Percentiles rank a stretch among this genome's conserved stretches.
phyloP scores from a whole-genome alignment of 2,329 filamentous ascomycete genomes.

The Colletotrichum euphorbiae region DNA sequence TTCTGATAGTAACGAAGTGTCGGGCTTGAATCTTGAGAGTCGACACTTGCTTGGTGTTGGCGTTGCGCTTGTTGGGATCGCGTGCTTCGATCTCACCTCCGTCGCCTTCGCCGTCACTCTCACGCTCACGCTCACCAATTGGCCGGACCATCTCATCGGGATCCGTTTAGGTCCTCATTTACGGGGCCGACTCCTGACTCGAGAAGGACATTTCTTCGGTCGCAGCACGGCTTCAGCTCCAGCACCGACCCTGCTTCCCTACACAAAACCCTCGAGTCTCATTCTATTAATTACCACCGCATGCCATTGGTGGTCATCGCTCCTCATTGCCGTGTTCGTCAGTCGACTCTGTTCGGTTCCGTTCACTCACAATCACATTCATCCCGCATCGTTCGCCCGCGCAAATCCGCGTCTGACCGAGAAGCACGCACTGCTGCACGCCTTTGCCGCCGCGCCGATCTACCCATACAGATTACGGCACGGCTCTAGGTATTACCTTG shows the following conservation, averaged over 20 bases:
- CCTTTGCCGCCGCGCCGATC: slow-evolving; percentile 30
- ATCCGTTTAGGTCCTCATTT: background rate
- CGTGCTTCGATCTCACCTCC: background rate
- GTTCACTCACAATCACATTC: background rate
- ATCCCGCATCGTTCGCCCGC: background rate
- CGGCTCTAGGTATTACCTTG: too few relatives aligned
- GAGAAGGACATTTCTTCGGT: slow-evolving; percentile 11
- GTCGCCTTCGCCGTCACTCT: background rate
- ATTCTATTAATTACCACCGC: too few relatives aligned
- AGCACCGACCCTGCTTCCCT: slow-evolving; percentile 5
- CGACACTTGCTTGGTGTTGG: background rate
- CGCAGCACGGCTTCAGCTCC: slow-evolving; percentile 26
- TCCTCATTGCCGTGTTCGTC: background rate
- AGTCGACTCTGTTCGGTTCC: background rate
- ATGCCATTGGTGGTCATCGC: background rate
- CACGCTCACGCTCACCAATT: background rate
- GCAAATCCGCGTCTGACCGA: slow-evolving; percentile 35
- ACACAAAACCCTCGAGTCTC: too few relatives aligned
- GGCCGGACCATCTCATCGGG: too few relatives aligned
- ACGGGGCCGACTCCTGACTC: slow-evolving; percentile 16
- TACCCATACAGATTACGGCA: too few relatives aligned
- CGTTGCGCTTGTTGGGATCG: background rate
- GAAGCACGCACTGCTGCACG: slow-evolving; percentile 14
- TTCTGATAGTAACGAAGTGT: too few relatives aligned
- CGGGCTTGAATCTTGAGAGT: background rate